Evolutionary conservation across 768 basidiomycete genomes (phyloP), one percentile per base, ranked within the genome.

Genomic region (Mycena metata): DNA sequence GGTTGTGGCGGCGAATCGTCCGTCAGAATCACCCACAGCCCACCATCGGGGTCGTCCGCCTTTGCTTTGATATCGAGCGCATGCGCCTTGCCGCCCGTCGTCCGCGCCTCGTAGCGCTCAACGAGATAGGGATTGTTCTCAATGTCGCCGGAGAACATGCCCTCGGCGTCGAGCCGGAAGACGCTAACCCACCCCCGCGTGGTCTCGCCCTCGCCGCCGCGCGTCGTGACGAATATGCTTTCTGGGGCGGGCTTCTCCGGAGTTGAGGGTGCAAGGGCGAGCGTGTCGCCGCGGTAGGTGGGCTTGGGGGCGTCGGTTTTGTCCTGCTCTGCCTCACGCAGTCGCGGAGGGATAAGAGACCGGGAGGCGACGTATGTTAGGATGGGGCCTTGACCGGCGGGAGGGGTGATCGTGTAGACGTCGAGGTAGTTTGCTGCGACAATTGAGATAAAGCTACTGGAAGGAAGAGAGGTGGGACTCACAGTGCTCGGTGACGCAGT

Each of bases 401-500:
- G 45, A 17, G 67, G 69, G 47, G 26, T 66, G 49, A 88, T 84
- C 11, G 73, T 67, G 67, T 87, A 87, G 6, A 80, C 71, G 66
- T 86, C 85, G 36, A 88, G 74, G 57, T 80, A 76, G 71, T 86
- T 88, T 13, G 83, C 86, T 87, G 24, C 19, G 52, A n/a, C 33
- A n/a, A 39, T 54, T 21, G 10, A 24, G 45, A 12, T 13, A 16
- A 19, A 50, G 42, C 19, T 23, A 35, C 21, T 24, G 35, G 43
- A 13, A 49, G 35, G 13, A 21, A 30, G 19, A 24, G 35, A 24
- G 49, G 54, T 51, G 24, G 7, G 45, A 75, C 84, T 64, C 66
- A 86, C 85, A 81, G 51, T 88, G 86, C 67, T 88, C 87, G 5
- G 86, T 86, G 15, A 88, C 81, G 62, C 80, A 84, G 68, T 88